These are phyloP conservation scores for Tausonia pullulans DNA, from an alignment of 1,284 basidiomycete genomes.

Conservation along the genomic window DNA sequence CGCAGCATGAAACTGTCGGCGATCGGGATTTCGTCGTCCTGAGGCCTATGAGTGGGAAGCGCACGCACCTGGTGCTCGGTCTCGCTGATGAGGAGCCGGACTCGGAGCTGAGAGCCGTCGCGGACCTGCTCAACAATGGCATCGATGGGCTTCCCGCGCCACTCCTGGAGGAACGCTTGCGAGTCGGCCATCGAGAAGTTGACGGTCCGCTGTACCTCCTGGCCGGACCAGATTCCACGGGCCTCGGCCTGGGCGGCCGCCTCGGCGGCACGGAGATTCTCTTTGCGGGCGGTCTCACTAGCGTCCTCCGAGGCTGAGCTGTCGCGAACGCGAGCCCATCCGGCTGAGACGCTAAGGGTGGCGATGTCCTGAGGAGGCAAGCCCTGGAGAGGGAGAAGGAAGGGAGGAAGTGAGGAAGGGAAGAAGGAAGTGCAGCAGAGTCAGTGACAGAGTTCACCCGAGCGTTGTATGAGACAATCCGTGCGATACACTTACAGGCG, in stretches of 20 bases:
- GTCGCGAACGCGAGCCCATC: conserved; percentile 90
- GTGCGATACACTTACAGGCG: conserved; percentile 17
- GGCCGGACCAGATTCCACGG: conserved; percentile 72
- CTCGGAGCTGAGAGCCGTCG: conserved; percentile 82
- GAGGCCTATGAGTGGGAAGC: too few species aligned
- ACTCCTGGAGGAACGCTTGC: conserved; percentile 74
- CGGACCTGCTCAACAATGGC: conserved; percentile 88
- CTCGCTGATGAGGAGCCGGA: conserved; percentile 58
- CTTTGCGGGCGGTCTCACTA: conserved; percentile 61
- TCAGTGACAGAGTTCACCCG: too few species aligned
- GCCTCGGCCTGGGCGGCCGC: conserved; percentile 63
- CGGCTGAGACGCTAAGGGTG: conserved; percentile 64
- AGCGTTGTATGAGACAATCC: too few species aligned
- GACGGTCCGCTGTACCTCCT: conserved; percentile 65
- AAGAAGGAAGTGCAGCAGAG: not conserved
- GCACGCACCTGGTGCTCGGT: conserved; percentile 48
- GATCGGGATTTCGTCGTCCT: too few species aligned
- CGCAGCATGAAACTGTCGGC: too few species aligned
- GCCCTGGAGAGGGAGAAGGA: conserved; percentile 19
- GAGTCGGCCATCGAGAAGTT: conserved; percentile 81
- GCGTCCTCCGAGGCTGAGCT: conserved; percentile 42
- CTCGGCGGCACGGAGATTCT: conserved; percentile 46
- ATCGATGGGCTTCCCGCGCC: conserved; percentile 81
- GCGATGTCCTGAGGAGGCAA: conserved; percentile 50
- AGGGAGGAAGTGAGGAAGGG: not conserved